These are phyloP conservation scores for Elsinoe fawcettii DNA, from an alignment of 2,329 filamentous ascomycete genomes.

Conservation along the genomic window DNA sequence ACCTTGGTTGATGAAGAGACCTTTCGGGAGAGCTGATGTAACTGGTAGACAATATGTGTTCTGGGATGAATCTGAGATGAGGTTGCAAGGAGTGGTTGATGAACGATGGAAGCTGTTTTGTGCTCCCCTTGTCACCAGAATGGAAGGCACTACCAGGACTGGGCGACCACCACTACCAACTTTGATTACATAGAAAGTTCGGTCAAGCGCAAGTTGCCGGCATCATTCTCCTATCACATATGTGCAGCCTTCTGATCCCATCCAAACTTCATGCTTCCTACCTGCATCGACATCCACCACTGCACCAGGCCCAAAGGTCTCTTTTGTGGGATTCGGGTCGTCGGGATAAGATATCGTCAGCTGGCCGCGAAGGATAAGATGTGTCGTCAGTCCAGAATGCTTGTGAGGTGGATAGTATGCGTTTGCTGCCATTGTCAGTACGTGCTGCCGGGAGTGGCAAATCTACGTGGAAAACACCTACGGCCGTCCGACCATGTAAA, in stretches of 20 bases:
- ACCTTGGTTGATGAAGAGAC: neutral
- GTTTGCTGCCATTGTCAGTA: constrained; percentile 42
- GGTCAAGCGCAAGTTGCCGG: neutral
- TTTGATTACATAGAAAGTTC: too few species aligned
- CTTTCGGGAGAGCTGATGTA: too few species aligned
- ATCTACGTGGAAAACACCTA: constrained; percentile 31
- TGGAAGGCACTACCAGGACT: neutral
- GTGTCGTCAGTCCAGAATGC: constrained; percentile 58
- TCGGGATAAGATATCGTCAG: constrained; percentile 61
- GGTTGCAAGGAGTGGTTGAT: neutral
- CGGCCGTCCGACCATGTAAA: constrained; percentile 66
- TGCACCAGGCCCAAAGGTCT: constrained; percentile 52
- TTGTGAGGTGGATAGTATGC: constrained; percentile 61
- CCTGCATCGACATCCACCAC: constrained; percentile 60
- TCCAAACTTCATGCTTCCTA: constrained; percentile 61
- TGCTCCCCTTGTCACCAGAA: too few species aligned
- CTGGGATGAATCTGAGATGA: neutral
- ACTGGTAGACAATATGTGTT: neutral
- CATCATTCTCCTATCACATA: constrained; percentile 54
- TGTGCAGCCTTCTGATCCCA: constrained; percentile 58
- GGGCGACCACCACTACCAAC: too few species aligned
- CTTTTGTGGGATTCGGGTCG: constrained; percentile 48
- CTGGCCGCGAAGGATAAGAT: constrained; percentile 58
- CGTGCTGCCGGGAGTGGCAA: constrained; percentile 15
- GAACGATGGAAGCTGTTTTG: neutral